Base-by-base conservation (phyloP, 441 rosid species). In the Croton laevigatus region DNA sequence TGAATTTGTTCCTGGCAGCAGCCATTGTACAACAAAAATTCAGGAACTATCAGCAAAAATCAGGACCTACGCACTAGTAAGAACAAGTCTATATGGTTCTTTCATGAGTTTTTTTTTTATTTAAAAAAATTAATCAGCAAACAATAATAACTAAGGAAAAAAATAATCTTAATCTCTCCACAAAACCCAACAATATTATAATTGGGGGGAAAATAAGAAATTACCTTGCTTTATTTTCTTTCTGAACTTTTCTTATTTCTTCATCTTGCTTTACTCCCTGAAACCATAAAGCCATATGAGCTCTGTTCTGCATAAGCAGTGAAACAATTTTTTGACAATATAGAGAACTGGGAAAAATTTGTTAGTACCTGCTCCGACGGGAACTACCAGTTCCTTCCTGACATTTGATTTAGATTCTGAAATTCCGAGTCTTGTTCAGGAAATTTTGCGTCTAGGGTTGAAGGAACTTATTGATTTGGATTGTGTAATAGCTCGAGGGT, bases 341-440 rank as follows among this genome's bases (percentile, higher is more conserved):
- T 13, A 9, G 1, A 7, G 44, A 49, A 11, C 32, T 2, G 34
- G 8, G 0, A 14, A 53, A 59, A 5, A n/a, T 53, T 32, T 14
- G 40, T 5, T 6, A n/a, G 40, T 61, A 93, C 97, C 97, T 94
- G 97, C 61, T 90, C 91, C 20, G 83, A 81, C 6, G 94, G 81
- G 63, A 90, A 80, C 69, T 91, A 97, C 82, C 98, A 0, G 98
- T 78, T 85, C 57, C 71, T 75, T 10, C 73, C 81, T 61, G 83
- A 77, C 94, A 84, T 88, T 53, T 16, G 58, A n/a, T 59, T n/a
- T 27, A 8, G 20, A 36, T 68, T 64, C 22, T 5, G 59, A 38
- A 6, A 36, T 68, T 64, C 22, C 8, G 59, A 38, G 6, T 16
- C 17, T 14, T 42, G 10, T 62, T 57, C 49, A 48, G 6, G 27